A percentile compares a stretch with the other conserved stretches of the same genome.
These are phyloP conservation scores for Gastrolobium villosum DNA, from an alignment of 306 rosid species.

Conservation along the genomic window DNA sequence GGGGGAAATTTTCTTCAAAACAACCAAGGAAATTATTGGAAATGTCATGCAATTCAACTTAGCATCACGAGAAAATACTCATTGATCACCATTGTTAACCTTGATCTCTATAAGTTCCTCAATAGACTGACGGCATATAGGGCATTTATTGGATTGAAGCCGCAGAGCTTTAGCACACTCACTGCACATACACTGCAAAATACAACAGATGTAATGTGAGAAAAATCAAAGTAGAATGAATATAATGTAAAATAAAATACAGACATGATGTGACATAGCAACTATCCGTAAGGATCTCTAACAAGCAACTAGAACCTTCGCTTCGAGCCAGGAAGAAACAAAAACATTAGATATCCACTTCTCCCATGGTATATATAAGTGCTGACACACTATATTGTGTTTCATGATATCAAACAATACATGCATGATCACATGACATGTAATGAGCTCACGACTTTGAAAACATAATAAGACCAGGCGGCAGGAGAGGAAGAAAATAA, in stretches of 20 bases:
- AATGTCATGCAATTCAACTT: slow-evolving; percentile 54
- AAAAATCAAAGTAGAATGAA: slow-evolving; percentile 33
- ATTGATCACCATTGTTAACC: slow-evolving; percentile 60
- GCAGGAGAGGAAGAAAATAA: slow-evolving; percentile 12
- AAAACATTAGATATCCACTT: background rate
- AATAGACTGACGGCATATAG: slow-evolving; percentile 90
- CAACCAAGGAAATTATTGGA: slow-evolving; percentile 41
- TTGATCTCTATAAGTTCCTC: slow-evolving; percentile 85
- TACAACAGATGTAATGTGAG: slow-evolving; percentile 42
- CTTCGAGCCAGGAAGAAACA: background rate
- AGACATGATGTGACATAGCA: slow-evolving; percentile 9
- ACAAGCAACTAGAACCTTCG: background rate
- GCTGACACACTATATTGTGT: background rate
- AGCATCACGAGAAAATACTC: slow-evolving; percentile 49
- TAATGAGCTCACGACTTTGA: slow-evolving; percentile 3
- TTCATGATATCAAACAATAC: slow-evolving; percentile 9
- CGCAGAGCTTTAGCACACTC: slow-evolving; percentile 86
- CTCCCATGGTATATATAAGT: background rate
- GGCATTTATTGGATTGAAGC: slow-evolving; percentile 85
- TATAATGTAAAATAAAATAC: slow-evolving; percentile 16
- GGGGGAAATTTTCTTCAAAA: slow-evolving; percentile 19
- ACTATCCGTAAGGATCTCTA: slow-evolving; percentile 33
- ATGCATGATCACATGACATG: background rate
- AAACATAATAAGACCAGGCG: background rate
- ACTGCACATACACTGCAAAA: slow-evolving; percentile 86